Evolutionary conservation across 169 alveolate genomes (phyloP).

Genomic region (Cryptosporidium tyzzeri): DNA sequence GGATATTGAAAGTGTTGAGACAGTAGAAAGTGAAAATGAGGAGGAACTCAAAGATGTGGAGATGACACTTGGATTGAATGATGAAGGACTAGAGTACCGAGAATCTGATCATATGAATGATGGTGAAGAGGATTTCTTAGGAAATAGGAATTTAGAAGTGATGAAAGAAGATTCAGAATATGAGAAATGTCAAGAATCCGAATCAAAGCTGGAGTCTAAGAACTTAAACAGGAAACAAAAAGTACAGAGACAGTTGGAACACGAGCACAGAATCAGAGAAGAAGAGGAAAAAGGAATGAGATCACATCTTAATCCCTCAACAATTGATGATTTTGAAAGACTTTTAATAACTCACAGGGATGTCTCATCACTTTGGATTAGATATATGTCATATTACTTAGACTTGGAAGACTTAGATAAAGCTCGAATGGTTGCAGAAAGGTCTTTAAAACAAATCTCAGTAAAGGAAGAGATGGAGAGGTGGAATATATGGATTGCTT

Average conservation of each 20-base stretch:
- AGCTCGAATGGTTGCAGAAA: conserved; percentile 85
- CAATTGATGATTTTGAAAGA: conserved; percentile 81
- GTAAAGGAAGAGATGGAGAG: conserved; percentile 83
- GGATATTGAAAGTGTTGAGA: background rate
- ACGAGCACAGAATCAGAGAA: conserved; percentile 37
- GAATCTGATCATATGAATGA: background rate
- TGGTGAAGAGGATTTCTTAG: background rate
- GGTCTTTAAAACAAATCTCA: conserved; percentile 85
- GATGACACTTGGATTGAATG: background rate
- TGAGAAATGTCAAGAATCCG: background rate
- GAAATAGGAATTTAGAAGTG: background rate
- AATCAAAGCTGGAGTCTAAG: background rate
- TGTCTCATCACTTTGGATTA: conserved; percentile 83
- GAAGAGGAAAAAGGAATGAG: conserved; percentile 58
- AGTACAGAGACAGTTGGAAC: conserved; percentile 47
- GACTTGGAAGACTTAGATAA: conserved; percentile 83
- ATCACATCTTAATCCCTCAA: conserved; percentile 49
- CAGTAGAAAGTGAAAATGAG: background rate
- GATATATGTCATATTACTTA: conserved; percentile 86
- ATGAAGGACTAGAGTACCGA: conserved; percentile 9
- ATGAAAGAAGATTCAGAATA: background rate
- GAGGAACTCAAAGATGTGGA: background rate
- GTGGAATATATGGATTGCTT: conserved; percentile 85
- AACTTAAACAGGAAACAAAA: conserved; percentile 40
- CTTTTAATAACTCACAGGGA: conserved; percentile 79